Evolutionary conservation across 768 basidiomycete species (phyloP).

Genomic region (Phlegmacium glaucopus): DNA sequence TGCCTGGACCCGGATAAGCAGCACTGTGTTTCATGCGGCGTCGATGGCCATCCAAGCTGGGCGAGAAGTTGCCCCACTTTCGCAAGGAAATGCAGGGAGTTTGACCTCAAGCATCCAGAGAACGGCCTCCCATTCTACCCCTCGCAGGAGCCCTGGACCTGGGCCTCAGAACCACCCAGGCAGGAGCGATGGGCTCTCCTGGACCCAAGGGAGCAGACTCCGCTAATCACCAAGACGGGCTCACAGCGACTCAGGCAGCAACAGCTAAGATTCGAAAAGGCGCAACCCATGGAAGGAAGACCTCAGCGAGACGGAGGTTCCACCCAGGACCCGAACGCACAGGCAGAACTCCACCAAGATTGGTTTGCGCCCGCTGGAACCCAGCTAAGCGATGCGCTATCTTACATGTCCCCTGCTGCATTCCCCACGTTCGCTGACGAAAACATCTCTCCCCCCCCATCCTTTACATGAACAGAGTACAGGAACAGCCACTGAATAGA

Average conservation of each 20-base stretch:
- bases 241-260: no score
- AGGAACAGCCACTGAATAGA: neutral
- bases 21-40: constrained; percentile 14
- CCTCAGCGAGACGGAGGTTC: neutral
- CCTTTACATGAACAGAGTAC: neutral
- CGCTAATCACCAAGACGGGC: no score
- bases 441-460: neutral
- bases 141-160: constrained; percentile 14
- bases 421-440: neutral
- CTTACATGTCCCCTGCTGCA: neutral
- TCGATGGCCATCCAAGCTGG: constrained; percentile 15
- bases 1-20: neutral
- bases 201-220: no score
- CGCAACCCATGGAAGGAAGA: neutral
- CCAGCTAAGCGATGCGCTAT: no score
- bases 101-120: constrained; percentile 10
- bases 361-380: no score
- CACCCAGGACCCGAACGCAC: neutral
- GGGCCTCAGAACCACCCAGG: neutral
- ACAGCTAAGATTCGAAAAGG: no score
- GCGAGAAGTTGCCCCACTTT: constrained; percentile 16
- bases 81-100: constrained; percentile 8
- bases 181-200: no score
- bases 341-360: neutral
- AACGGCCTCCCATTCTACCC: constrained; percentile 17